Base-by-base conservation (phyloP, 2,329 filamentous ascomycete species). In the Calonectria leucothoes region DNA sequence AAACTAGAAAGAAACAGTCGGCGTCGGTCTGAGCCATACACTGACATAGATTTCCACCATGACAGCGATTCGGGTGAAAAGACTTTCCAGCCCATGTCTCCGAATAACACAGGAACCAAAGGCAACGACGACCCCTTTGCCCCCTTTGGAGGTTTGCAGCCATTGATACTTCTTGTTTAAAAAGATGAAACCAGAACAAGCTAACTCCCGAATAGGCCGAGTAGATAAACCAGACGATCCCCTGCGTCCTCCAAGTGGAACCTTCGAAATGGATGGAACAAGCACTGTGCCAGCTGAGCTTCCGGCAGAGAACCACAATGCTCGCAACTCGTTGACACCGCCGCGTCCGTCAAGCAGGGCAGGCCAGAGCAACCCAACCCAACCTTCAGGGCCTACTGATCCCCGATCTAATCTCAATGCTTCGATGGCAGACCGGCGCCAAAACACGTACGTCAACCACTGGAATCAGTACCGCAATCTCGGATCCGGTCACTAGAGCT, bases 91-190 rank as follows among this genome's bases (percentile, higher is more conserved):
- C 71, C 74, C 29, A 73, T 80, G 63, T 80, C 80, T 39, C 72
- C 79, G 27, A 80, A 82, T 39, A 80, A 79, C 12, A 80, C 79
- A 1, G 75, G 77, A 10, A 81, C 72, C 20, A 78, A 78, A 45
- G 77, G 72, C 42, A 77, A 72, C 70, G 69, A 74, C 52, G 85
- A 87, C 66, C 83, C 86, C 2, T 87, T 88, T 77, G 85, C 84
- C 2, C 83, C 85, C 14, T 88, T 87, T 81, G 86, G 86, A 82
- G 87, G 87, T 88, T 78, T 79, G 82, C 73, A 45, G 66, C 37
- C 49, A 35, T 71, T 35, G 48, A 67, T 59, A 27, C 5, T 15
- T 33, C 37, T 45, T 63, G 39, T 59, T 59, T 29, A 29, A 69
- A 45, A 55, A 52, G 15, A 17, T 39, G n/a, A 6, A 25, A 51